Evolutionary conservation across 371 early-diverging fungal genomes (phyloP).

Genomic region (Lichtheimia corymbifera): DNA sequence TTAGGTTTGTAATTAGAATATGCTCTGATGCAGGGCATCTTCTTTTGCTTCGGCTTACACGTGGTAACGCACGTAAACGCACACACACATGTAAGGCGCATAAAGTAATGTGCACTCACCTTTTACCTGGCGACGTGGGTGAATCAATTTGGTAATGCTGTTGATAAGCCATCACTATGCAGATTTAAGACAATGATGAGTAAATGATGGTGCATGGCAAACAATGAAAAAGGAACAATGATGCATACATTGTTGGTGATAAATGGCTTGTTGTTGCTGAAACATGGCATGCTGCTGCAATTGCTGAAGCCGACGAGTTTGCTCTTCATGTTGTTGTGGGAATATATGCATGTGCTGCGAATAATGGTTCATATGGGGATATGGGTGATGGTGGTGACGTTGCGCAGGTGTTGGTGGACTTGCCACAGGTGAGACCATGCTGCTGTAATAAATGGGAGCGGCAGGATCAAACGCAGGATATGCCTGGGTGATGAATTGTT

Average conservation of each 20-base stretch:
- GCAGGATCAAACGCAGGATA: constrained; percentile 11
- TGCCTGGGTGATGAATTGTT: constrained; percentile 8
- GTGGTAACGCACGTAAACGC: no score
- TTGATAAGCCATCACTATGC: constrained; percentile 15
- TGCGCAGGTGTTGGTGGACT: constrained; percentile 7
- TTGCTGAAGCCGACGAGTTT: constrained; percentile 12
- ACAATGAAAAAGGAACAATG: background rate
- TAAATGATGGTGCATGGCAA: background rate
- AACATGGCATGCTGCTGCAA: constrained; percentile 15
- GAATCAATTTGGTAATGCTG: constrained; percentile 16
- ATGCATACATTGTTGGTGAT: constrained; percentile 15
- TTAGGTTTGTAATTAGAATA: background rate
- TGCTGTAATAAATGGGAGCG: constrained; percentile 13
- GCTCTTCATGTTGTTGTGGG: constrained; percentile 12
- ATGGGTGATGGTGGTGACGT: constrained; percentile 10
- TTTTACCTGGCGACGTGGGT: constrained; percentile 18
- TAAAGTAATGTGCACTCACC: constrained; percentile 5
- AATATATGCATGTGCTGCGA: no score
- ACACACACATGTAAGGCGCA: no score
- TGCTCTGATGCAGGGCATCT: background rate
- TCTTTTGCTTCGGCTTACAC: background rate
- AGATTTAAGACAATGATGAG: background rate
- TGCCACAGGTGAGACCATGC: background rate
- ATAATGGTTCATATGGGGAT: constrained; percentile 10
- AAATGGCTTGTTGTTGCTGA: constrained; percentile 13